Conservation (phyloP, 768 basidiomycete species). For the Collybia mongolica region DNA sequence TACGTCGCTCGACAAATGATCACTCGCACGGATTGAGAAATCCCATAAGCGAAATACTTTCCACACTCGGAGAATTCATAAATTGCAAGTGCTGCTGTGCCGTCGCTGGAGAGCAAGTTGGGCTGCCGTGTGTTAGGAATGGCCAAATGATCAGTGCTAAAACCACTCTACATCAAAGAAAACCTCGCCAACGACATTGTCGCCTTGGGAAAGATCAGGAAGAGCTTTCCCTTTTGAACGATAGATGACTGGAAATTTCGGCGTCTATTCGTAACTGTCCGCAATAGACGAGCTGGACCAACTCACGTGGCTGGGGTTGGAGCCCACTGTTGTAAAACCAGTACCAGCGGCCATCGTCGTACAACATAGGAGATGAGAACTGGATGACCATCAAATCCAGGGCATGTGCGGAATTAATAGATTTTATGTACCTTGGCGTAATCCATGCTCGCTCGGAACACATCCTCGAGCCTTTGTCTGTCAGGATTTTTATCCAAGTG, state of each 20-base stretch:
- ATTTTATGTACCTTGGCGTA: conserved; percentile 38
- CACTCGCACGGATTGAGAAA: conserved; percentile 60
- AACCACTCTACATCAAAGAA: conserved; percentile 70
- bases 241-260: conserved; percentile 47
- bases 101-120: conserved; percentile 71
- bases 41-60: conserved; percentile 74
- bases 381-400: conserved; percentile 20
- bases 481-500: conserved; percentile 68
- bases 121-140: conserved; percentile 37
- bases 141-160: not conserved
- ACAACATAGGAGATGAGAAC: conserved; percentile 63
- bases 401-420: not conserved
- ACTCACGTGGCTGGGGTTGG: conserved; percentile 58
- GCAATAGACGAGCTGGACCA: conserved; percentile 16
- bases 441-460: conserved; percentile 46
- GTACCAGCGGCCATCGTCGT: conserved; percentile 74
- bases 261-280: conserved; percentile 1
- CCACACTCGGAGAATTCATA: conserved; percentile 66
- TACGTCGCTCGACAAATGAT: not conserved
- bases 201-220: conserved; percentile 50
- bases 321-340: conserved; percentile 81
- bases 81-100: conserved; percentile 61
- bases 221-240: conserved; percentile 53
- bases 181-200: conserved; percentile 55
- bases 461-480: conserved; percentile 53